phyloP scores from a whole-genome alignment of 768 basidiomycete species.

The Butyriboletus loyo region DNA sequence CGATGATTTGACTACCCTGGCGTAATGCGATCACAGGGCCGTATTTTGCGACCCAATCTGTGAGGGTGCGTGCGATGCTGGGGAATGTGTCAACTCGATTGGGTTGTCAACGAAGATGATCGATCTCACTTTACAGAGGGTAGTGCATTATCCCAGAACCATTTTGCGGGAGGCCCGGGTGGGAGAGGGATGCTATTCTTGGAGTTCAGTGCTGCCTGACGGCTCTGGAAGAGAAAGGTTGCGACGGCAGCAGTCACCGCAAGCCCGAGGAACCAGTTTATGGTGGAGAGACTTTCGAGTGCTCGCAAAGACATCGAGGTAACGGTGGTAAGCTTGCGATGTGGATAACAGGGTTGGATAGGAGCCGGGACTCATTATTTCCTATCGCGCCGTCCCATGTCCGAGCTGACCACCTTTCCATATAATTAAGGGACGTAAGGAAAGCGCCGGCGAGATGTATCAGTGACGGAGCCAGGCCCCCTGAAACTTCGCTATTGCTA shows the following conservation, averaged over 20 bases:
- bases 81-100: neutral
- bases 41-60: constrained; percentile 53
- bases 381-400: too few relatives aligned
- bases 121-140: constrained; percentile 18
- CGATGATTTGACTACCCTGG: constrained; percentile 35
- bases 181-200: constrained; percentile 18
- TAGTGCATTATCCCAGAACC: constrained; percentile 24
- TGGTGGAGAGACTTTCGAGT: neutral
- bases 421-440: too few relatives aligned
- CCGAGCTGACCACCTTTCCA: too few relatives aligned
- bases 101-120: neutral
- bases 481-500: too few relatives aligned
- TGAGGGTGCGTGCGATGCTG: constrained; percentile 33
- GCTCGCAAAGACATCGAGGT: neutral
- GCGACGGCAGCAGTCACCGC: neutral
- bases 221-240: constrained; percentile 1
- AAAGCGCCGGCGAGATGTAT: too few relatives aligned
- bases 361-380: too few relatives aligned
- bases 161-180: constrained; percentile 24
- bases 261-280: constrained; percentile 1
- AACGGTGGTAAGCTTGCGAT: too few relatives aligned
- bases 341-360: too few relatives aligned
- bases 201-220: neutral
- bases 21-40: constrained; percentile 55
- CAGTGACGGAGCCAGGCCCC: too few relatives aligned